These are phyloP conservation scores for Cryphonectria carpinicola DNA, from an alignment of 2,329 filamentous ascomycete species.

Conservation along the genomic window DNA sequence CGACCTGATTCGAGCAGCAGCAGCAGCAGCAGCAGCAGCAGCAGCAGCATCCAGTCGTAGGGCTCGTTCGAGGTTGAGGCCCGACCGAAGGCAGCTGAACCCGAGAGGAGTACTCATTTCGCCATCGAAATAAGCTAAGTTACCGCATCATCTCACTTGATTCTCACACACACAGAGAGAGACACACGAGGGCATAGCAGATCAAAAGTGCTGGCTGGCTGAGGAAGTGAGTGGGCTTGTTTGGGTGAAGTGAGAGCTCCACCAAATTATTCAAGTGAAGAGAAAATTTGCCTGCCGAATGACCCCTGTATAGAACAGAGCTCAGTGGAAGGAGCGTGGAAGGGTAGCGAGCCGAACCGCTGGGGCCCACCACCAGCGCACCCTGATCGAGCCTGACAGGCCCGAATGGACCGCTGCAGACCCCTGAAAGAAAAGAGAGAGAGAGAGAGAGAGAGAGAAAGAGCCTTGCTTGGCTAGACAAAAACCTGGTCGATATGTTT, in stretches of 20 bases:
- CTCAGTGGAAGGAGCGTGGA: neutral
- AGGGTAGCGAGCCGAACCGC: constrained; percentile 12
- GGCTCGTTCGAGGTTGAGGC: constrained; percentile 30
- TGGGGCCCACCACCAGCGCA: neutral
- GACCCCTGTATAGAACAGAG: neutral
- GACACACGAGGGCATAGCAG: neutral
- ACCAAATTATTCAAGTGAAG: neutral
- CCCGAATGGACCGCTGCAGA: neutral
- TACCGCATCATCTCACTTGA: constrained; percentile 31
- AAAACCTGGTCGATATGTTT: too few species aligned
- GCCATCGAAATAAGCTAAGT: constrained; percentile 29
- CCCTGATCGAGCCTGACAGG: neutral
- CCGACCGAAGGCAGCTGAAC: constrained; percentile 36
- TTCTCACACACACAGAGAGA: neutral
- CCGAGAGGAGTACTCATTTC: constrained; percentile 37
- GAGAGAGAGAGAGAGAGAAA: too few species aligned
- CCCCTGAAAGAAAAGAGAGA: neutral
- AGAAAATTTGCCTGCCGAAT: constrained; percentile 12
- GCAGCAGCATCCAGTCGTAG: neutral
- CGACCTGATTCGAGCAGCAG: constrained; percentile 3
- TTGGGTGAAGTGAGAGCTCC: neutral
- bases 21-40: too few species aligned
- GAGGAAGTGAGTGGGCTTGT: neutral
- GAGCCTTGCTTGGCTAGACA: too few species aligned
- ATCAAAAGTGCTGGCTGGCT: neutral